Percentiles rank a stretch among this genome's conserved stretches.
Conservation (phyloP, 768 basidiomycete genomes). For the Infundibulicybe gibba region DNA sequence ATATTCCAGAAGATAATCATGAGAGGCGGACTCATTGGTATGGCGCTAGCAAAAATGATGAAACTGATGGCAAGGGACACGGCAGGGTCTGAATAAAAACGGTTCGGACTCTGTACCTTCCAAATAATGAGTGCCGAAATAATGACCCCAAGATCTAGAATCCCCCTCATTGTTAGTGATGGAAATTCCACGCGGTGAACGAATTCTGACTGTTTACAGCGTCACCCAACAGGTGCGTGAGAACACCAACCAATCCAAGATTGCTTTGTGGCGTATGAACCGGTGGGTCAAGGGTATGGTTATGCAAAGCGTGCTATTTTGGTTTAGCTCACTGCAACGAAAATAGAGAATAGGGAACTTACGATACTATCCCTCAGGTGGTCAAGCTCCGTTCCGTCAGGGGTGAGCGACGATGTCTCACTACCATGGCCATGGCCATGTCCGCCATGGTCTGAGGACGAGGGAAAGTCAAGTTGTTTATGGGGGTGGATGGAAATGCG, state of each 20-base stretch:
- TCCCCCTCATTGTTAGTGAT: not conserved
- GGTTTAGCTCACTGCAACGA: not conserved
- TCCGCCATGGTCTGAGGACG: constrained; percentile 33
- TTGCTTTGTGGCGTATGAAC: constrained; percentile 29
- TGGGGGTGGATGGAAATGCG: not conserved
- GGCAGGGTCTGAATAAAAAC: constrained; percentile 54
- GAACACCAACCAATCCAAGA: constrained; percentile 42
- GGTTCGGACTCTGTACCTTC: constrained; percentile 37
- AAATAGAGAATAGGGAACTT: constrained; percentile 6
- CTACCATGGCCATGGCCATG: constrained; percentile 36
- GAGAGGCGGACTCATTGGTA: constrained; percentile 43
- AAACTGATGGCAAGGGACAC: constrained; percentile 46
- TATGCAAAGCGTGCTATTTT: constrained; percentile 44
- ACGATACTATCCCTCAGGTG: constrained; percentile 26
- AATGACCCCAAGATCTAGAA: constrained; percentile 50
- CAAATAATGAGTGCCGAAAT: constrained; percentile 46
- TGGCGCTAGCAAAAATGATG: constrained; percentile 49
- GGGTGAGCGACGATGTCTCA: constrained; percentile 6
- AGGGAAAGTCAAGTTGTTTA: constrained; percentile 1
- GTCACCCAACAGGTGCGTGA: constrained; percentile 50
- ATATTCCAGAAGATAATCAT: not conserved
- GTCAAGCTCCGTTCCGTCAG: constrained; percentile 6
- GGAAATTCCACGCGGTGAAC: not conserved
- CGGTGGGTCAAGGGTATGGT: constrained; percentile 42
- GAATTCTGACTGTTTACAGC: constrained; percentile 44